A percentile compares a stretch with the other conserved stretches of the same genome.
Conservation (phyloP, 2,329 filamentous ascomycete species). For the Sporothrix phasma region DNA sequence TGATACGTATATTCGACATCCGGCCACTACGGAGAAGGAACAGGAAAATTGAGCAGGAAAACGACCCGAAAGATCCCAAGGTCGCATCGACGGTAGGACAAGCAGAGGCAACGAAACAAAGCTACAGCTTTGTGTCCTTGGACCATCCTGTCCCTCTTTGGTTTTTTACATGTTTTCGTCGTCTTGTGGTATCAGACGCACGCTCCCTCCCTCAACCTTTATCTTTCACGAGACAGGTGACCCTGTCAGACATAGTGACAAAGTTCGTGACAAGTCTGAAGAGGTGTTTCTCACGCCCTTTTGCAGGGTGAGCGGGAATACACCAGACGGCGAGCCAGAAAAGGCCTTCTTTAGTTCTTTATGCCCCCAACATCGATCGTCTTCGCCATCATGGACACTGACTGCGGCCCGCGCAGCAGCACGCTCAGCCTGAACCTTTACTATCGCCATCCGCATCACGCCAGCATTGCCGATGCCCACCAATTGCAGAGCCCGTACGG, state of each 20-base stretch:
- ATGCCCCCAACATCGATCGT: not conserved
- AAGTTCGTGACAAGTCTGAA: not conserved
- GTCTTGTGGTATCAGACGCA: not conserved
- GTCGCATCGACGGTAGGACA: conserved; percentile 2
- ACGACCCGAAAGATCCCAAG: not conserved
- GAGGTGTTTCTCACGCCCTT: not conserved
- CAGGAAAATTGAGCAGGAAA: not conserved
- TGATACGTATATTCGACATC: too few species aligned
- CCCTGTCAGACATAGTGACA: not conserved
- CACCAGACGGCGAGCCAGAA: not conserved
- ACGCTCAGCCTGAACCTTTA: not conserved
- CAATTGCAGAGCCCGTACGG: not conserved
- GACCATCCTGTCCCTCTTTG: not conserved
- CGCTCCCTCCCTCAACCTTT: not conserved
- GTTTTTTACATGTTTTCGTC: not conserved
- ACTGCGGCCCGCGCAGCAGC: not conserved
- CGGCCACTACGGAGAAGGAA: not conserved
- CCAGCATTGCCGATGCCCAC: not conserved
- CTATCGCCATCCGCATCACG: not conserved
- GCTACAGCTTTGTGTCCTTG: not conserved
- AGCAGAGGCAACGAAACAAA: not conserved
- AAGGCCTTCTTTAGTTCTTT: too few species aligned
- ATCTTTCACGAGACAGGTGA: not conserved
- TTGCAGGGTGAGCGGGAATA: not conserved
- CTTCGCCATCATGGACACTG: not conserved